Percentiles rank a stretch among this genome's conserved stretches.
Conservation (phyloP, 257 asterid genomes). For the Agastache rugosa region DNA sequence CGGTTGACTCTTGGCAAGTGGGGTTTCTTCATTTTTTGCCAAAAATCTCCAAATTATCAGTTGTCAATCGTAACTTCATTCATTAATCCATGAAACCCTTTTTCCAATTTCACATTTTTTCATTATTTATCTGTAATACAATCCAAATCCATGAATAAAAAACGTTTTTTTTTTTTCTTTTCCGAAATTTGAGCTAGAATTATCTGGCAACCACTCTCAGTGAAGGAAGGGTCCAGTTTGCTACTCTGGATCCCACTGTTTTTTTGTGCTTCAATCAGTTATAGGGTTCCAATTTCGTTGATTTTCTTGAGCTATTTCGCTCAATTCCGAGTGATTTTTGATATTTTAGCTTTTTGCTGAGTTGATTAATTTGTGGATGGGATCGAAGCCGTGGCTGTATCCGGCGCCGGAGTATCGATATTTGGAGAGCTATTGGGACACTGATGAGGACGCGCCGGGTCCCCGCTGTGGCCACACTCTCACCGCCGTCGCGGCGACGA, state of each 20-base stretch:
- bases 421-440: constrained; percentile 82
- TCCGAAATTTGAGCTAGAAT: constrained; percentile 20
- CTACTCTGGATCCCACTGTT: constrained; percentile 44
- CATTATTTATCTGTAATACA: background rate
- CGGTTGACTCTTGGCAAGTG: constrained; percentile 36
- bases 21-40: constrained; percentile 24
- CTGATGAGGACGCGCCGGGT: constrained; percentile 97
- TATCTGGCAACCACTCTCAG: constrained; percentile 47
- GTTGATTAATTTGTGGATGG: constrained; percentile 50
- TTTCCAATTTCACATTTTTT: background rate
- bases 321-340: constrained; percentile 16
- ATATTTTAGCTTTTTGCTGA: background rate
- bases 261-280: constrained; percentile 32
- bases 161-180: background rate
- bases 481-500: constrained; percentile 91
- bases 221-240: constrained; percentile 38
- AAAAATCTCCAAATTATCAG: constrained; percentile 20
- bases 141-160: constrained; percentile 7
- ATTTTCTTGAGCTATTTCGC: constrained; percentile 17
- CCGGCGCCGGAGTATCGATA: constrained; percentile 70
- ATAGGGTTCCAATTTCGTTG: constrained; percentile 33
- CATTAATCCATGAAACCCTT: constrained; percentile 23
- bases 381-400: constrained; percentile 67
- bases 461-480: constrained; percentile 96
- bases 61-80: constrained; percentile 22